A percentile compares a stretch with the other conserved stretches of the same genome.
Evolutionary conservation across 2,329 filamentous ascomycete genomes (phyloP).

Genomic region (Onygena corvina): DNA sequence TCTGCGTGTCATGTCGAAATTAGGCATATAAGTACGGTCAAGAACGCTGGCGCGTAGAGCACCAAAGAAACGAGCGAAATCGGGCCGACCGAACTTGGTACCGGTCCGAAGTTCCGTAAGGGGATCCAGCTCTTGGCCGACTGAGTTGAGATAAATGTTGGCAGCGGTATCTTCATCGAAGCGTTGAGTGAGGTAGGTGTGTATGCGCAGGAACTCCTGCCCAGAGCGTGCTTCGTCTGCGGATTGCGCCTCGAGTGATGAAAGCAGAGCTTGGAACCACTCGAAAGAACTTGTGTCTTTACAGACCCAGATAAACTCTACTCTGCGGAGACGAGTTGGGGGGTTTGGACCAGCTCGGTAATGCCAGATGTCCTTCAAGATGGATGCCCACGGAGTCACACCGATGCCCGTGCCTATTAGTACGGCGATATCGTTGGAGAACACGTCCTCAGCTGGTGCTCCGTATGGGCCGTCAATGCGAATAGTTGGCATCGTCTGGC

Average conservation of each 20-base stretch:
- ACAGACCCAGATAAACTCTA: slow-evolving; percentile 99
- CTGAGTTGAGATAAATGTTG: slow-evolving; percentile 93
- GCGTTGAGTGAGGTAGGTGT: slow-evolving; percentile 92
- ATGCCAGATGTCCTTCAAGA: slow-evolving; percentile 97
- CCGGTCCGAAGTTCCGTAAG: slow-evolving; percentile 79
- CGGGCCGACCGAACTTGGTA: slow-evolving; percentile 89
- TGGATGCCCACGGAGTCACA: slow-evolving; percentile 75
- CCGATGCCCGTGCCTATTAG: slow-evolving; percentile 75
- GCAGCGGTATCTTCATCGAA: slow-evolving; percentile 85
- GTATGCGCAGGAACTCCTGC: slow-evolving; percentile 83
- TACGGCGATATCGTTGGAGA: slow-evolving; percentile 73
- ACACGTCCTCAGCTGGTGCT: slow-evolving; percentile 93
- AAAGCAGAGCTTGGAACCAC: slow-evolving; percentile 94
- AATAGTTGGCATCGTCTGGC: slow-evolving; percentile 78
- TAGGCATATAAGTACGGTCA: slow-evolving; percentile 72
- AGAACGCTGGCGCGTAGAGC: slow-evolving; percentile 81
- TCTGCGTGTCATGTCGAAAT: slow-evolving; percentile 60
- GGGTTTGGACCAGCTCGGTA: slow-evolving; percentile 81
- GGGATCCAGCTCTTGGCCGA: slow-evolving; percentile 76
- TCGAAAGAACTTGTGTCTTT: slow-evolving; percentile 92
- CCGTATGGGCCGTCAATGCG: slow-evolving; percentile 93
- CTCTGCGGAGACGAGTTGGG: slow-evolving; percentile 74
- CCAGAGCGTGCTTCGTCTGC: slow-evolving; percentile 48
- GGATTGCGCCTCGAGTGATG: slow-evolving; percentile 79
- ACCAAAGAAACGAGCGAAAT: slow-evolving; percentile 68